These are phyloP conservation scores for Psilocybe cyanescens DNA, from an alignment of 768 basidiomycete genomes.

Conservation along the genomic window DNA sequence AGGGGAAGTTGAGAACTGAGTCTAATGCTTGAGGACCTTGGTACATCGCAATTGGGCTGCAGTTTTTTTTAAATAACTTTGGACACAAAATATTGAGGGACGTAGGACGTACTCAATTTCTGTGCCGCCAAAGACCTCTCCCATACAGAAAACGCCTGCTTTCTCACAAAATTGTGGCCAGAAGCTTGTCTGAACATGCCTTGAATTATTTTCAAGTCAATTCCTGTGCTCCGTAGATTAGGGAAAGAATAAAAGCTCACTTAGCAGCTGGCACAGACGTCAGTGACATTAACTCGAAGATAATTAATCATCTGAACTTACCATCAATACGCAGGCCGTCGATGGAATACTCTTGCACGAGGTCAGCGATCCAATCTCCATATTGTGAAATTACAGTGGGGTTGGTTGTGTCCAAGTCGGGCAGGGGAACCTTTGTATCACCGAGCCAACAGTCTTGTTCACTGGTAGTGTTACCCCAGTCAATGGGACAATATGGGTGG, in stretches of 20 bases:
- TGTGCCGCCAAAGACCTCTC: constrained; percentile 70
- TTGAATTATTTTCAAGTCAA: constrained; percentile 22
- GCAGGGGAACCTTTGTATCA: constrained; percentile 70
- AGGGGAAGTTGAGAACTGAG: constrained; percentile 73
- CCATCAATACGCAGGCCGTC: constrained; percentile 90
- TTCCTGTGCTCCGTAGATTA: not conserved
- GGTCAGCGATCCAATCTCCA: constrained; percentile 66
- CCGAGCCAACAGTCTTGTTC: constrained; percentile 86
- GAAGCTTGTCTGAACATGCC: constrained; percentile 74
- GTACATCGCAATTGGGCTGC: constrained; percentile 56
- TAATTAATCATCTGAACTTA: constrained; percentile 20
- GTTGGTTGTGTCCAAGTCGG: constrained; percentile 81
- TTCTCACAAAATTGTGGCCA: constrained; percentile 76
- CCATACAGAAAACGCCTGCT: constrained; percentile 87
- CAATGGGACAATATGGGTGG: constrained; percentile 79
- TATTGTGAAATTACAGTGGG: constrained; percentile 64
- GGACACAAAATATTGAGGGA: not conserved
- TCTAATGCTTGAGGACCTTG: constrained; percentile 68
- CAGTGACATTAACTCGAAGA: constrained; percentile 33
- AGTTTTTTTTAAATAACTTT: not conserved
- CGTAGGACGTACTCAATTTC: constrained; percentile 47
- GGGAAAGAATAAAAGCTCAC: constrained; percentile 28
- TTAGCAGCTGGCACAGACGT: constrained; percentile 42
- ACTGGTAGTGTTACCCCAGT: constrained; percentile 70
- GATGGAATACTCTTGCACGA: constrained; percentile 74